These are phyloP conservation scores for Pholiota microspora DNA, from an alignment of 768 basidiomycete genomes.

Conservation along the genomic window DNA sequence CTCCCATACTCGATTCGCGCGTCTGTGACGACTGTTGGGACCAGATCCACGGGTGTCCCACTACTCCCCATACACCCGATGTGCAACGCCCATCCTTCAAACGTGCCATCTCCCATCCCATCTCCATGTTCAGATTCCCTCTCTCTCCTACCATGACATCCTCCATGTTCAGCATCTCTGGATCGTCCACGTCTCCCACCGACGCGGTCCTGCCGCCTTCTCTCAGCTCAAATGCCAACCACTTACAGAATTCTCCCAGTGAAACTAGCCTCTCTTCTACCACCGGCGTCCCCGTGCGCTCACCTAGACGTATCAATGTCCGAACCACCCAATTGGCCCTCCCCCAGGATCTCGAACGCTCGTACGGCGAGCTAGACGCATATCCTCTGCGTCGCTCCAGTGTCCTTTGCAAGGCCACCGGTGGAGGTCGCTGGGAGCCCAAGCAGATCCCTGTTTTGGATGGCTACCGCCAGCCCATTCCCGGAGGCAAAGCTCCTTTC, in stretches of 20 bases:
- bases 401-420: constrained; percentile 72
- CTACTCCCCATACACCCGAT: constrained; percentile 42
- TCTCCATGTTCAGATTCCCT: constrained; percentile 37
- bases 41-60: constrained; percentile 60
- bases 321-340: constrained; percentile 35
- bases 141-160: constrained; percentile 25
- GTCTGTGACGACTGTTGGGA: constrained; percentile 81
- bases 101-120: constrained; percentile 37
- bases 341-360: constrained; percentile 41
- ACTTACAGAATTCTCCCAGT: constrained; percentile 31
- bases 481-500: constrained; percentile 64
- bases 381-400: constrained; percentile 71
- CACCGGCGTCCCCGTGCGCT: constrained; percentile 23
- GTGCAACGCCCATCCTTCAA: constrained; percentile 31
- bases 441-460: constrained; percentile 45
- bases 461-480: constrained; percentile 55
- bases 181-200: constrained; percentile 18
- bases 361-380: constrained; percentile 68
- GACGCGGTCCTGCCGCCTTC: constrained; percentile 21
- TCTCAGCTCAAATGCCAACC: constrained; percentile 26
- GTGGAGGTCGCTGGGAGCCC: constrained; percentile 81
- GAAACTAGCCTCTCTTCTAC: constrained; percentile 36
- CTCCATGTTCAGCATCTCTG: constrained; percentile 25
- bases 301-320: constrained; percentile 27
- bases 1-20: constrained; percentile 55